Conservation (phyloP, 176 grass and related monocot species). For the Musa beccarii region DNA sequence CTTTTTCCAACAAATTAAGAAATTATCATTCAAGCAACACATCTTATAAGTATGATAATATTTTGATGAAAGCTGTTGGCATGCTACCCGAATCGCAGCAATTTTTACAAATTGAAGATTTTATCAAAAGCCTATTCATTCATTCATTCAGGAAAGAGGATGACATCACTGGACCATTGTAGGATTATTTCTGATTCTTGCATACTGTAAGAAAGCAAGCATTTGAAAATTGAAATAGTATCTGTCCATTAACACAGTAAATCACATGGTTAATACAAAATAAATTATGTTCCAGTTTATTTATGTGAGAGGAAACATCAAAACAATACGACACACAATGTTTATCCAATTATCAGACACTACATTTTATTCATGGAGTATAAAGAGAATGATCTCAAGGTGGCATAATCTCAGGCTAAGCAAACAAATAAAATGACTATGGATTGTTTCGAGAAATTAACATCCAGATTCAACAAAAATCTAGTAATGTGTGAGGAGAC, state of each 20-base stretch:
- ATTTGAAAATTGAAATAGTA: background rate
- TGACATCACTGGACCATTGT: background rate
- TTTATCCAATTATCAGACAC: no score
- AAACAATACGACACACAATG: no score
- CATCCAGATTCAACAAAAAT: no score
- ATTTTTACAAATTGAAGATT: background rate
- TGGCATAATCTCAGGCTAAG: no score
- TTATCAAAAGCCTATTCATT: no score
- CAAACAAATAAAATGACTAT: no score
- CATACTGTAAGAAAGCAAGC: background rate
- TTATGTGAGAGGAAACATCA: no score
- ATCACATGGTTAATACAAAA: background rate
- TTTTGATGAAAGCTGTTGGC: background rate
- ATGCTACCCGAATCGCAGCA: background rate
- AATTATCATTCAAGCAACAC: background rate
- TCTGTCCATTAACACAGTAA: background rate
- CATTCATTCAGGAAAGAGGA: background rate
- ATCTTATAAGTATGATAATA: background rate
- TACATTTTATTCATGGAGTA: no score
- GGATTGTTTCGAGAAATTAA: no score
- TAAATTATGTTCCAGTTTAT: no score
- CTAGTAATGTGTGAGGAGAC: no score
- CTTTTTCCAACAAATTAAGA: constrained; percentile 24
- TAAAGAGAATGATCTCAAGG: no score
- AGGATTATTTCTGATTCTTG: background rate